Evolutionary conservation across 2,329 filamentous ascomycete species (phyloP), one percentile per base, ranked within the genome.

Genomic region (Talaromyces sp.): DNA sequence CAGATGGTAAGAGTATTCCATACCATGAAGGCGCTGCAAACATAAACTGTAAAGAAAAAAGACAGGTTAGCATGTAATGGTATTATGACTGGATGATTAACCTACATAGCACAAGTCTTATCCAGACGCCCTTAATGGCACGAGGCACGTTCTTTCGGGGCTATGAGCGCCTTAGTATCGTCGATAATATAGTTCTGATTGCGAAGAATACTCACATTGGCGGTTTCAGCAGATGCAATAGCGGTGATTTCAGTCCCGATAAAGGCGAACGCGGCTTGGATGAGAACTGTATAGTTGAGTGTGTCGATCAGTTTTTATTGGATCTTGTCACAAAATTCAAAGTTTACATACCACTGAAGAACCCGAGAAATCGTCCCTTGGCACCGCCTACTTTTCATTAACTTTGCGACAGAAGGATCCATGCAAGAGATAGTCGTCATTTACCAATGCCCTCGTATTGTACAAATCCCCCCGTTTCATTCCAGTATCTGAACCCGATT

Each of bases 401-500:
- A 27, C 11, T 33, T 52, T 33, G 3, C 14, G 8, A 35, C 8
- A 52, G 14, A 8, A 33, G 7, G 2, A 52, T 3, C 24, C 3
- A 33, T 1, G 5, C 24, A 3, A 0, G 1, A 39, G 43, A 43
- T 8, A 39, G 60, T 52, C 61, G 48, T 31, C 22, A 1, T 9
- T 52, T 52, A 64, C 62, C 54, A 24, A 64, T 64, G 7, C 45
- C 79, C 11, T 84, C 73, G 62, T 83, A 84, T 10, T 77, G 73
- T 56, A 85, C 83, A 58, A 81, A 82, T 1, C 80, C 75, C 0
- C 82, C 78, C 0, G 82, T 81, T 58, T 81, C 67, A 33, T 82
- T 75, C 82, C 82, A 84, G 68, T 82, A 84, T 60, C 81, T 74
- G 68, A 84, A 84, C 2, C 82, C 82, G 0, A 85, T 76, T 19